phyloP scores from a whole-genome alignment of 1,284 basidiomycete species.

The Coniferiporia weirii region DNA sequence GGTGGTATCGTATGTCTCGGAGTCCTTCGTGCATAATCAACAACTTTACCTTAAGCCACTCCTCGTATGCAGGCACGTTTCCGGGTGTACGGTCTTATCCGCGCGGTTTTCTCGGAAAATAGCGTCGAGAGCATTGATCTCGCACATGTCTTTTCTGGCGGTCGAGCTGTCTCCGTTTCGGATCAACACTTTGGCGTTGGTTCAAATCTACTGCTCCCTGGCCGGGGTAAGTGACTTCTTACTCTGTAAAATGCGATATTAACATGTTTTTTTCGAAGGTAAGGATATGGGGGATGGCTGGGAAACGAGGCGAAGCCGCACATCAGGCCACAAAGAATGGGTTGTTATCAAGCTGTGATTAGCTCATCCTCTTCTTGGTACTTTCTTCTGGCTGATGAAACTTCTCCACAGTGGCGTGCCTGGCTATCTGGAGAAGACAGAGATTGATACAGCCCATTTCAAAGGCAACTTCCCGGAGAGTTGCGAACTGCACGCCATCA shows the following conservation, averaged over 20 bases:
- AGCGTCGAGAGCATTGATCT: slow-evolving; percentile 65
- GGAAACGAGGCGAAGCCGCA: slow-evolving; percentile 91
- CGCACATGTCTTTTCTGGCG: slow-evolving; percentile 88
- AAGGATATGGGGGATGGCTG: slow-evolving; percentile 98
- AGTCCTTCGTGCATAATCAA: slow-evolving; percentile 12
- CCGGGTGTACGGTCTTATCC: slow-evolving; percentile 80
- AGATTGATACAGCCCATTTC: slow-evolving; percentile 94
- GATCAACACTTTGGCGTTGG: slow-evolving; percentile 97
- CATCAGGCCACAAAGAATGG: slow-evolving; percentile 84
- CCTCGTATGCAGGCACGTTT: slow-evolving; percentile 64
- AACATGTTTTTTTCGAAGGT: slow-evolving; percentile 25
- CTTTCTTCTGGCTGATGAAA: too few relatives aligned
- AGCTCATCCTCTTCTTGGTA: neutral
- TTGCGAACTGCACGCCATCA: slow-evolving; percentile 74
- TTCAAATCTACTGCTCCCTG: slow-evolving; percentile 87
- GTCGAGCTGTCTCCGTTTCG: slow-evolving; percentile 71
- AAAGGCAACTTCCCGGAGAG: slow-evolving; percentile 95
- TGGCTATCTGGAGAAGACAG: slow-evolving; percentile 71
- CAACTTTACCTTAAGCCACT: slow-evolving; percentile 17
- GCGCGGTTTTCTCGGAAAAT: slow-evolving; percentile 54
- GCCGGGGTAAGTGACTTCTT: slow-evolving; percentile 50
- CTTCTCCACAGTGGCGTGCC: slow-evolving; percentile 46
- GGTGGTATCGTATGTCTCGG: slow-evolving; percentile 80
- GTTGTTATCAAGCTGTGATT: slow-evolving; percentile 79
- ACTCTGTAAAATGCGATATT: slow-evolving; percentile 8